These are phyloP conservation scores for Tuber calosporum DNA, from an alignment of 495 filamentous ascomycete genomes.

Conservation along the genomic window DNA sequence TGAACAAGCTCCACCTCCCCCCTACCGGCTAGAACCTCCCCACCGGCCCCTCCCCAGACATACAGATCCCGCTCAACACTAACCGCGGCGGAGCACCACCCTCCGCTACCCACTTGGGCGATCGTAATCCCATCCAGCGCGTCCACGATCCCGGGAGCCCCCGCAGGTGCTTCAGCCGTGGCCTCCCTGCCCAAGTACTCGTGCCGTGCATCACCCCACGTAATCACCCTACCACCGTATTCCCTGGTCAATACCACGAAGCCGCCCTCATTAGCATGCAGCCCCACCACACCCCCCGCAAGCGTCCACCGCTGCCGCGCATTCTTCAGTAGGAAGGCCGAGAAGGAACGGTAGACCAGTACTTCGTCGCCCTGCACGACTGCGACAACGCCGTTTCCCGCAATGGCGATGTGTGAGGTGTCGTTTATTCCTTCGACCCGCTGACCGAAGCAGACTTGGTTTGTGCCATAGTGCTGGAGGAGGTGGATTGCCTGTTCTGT, in stretches of 20 bases:
- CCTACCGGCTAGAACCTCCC: slow-evolving; percentile 20
- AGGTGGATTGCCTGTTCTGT: background rate
- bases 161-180: background rate
- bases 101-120: slow-evolving; percentile 41
- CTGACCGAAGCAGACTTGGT: background rate
- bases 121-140: slow-evolving; percentile 32
- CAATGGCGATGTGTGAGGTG: slow-evolving; percentile 22
- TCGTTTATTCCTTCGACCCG: background rate
- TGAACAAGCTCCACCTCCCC: slow-evolving; percentile 41
- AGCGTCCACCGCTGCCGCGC: background rate
- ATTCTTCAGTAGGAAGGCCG: background rate
- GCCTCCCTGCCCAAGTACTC: slow-evolving; percentile 16
- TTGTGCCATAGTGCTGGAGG: background rate
- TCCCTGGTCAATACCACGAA: slow-evolving; percentile 22
- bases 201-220: slow-evolving; percentile 34
- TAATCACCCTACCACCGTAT: slow-evolving; percentile 22
- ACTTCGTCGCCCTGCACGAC: background rate
- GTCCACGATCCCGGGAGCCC: slow-evolving; percentile 23
- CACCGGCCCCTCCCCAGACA: slow-evolving; percentile 52
- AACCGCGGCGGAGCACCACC: slow-evolving; percentile 54
- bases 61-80: slow-evolving; percentile 56
- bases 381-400: slow-evolving; percentile 28
- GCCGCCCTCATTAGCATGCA: slow-evolving; percentile 25
- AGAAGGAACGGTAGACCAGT: background rate
- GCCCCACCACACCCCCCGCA: slow-evolving; percentile 8